Base-by-base conservation (phyloP, 1,139 yeast genomes). In the Saccharomyces pastorianus region DNA sequence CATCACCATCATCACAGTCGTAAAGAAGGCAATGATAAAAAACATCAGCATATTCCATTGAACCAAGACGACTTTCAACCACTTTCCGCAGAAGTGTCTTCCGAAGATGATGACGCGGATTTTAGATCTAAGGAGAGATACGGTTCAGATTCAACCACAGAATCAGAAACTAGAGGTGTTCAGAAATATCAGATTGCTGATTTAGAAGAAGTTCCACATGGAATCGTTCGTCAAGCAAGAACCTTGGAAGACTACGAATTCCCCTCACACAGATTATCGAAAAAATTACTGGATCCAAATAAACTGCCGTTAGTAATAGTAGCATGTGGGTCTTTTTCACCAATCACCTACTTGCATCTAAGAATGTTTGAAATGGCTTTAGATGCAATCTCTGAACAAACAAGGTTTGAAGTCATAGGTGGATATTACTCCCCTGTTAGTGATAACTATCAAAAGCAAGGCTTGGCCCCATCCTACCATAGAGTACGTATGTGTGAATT, bases 341-440 rank as follows among this genome's bases (percentile, higher is more conserved):
- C 99, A 41, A 83, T 93, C 53, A 93, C 99, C 0, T 93, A 93
- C 70, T 76, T 93, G 55, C 99, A 93, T 71, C 74, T 93, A 66
- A 79, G 99, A 58, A 93, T 93, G 98, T 93, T 93, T 72, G 99
- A 93, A 73, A 93, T 93, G 96, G 99, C 99, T 0, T 74, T 93
- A 64, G 99, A 93, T 71, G 84, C 95, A n/a, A 87, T 95, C 51
- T 77, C 88, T 50, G 99, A 93, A 69, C 93, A 85, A 61, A 93
- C 98, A 1, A 74, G 95, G 61, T 91, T 90, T 65, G 99, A 95
- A 71, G 96, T 93, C 38, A 81, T 93, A 64, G 99, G 97, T 17
- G 99, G 99, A 1, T 93, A 85, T 74, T 95, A 88, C 72, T 87
- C 96, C n/a, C 99, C 99, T 0, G 99, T 93, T 8, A 83, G 91